These are phyloP conservation scores for Pulveroboletus ravenelii DNA, from an alignment of 768 basidiomycete species.

Conservation along the genomic window DNA sequence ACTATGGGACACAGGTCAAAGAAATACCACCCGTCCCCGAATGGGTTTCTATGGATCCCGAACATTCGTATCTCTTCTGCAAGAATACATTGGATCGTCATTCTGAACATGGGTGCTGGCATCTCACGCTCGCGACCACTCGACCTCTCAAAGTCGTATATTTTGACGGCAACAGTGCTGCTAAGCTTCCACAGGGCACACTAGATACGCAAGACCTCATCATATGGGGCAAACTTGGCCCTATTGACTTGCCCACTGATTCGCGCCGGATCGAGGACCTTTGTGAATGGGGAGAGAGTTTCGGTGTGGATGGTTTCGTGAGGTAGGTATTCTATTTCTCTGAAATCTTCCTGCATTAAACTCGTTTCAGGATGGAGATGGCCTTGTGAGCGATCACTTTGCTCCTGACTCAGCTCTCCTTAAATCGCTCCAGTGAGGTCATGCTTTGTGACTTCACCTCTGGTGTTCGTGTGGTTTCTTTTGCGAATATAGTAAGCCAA, in stretches of 20 bases:
- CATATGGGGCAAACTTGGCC: conserved; percentile 33
- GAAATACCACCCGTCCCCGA: conserved; percentile 28
- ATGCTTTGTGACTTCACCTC: background rate
- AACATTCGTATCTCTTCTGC: conserved; percentile 39
- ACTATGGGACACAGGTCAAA: conserved; percentile 25
- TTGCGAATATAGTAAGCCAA: conserved; percentile 6
- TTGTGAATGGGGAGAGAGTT: conserved; percentile 41
- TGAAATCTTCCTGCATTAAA: background rate
- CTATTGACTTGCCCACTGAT: conserved; percentile 26
- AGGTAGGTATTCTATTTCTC: conserved; percentile 24
- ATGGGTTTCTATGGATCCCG: conserved; percentile 34
- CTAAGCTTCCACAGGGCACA: conserved; percentile 39
- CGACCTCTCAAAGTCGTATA: conserved; percentile 43
- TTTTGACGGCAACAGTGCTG: conserved; percentile 50
- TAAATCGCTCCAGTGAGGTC: conserved; percentile 24
- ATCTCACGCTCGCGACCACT: conserved; percentile 15
- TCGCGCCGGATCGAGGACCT: conserved; percentile 33
- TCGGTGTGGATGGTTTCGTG: conserved; percentile 43
- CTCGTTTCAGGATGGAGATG: conserved; percentile 24
- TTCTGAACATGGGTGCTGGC: conserved; percentile 11
- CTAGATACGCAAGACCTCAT: conserved; percentile 48
- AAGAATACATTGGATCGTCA: background rate
- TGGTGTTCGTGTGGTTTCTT: conserved; percentile 26
- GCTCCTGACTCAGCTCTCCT: background rate
- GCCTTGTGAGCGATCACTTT: conserved; percentile 25